These are phyloP conservation scores for Camelina neglecta DNA, from an alignment of 345 rosid species.

Conservation along the genomic window DNA sequence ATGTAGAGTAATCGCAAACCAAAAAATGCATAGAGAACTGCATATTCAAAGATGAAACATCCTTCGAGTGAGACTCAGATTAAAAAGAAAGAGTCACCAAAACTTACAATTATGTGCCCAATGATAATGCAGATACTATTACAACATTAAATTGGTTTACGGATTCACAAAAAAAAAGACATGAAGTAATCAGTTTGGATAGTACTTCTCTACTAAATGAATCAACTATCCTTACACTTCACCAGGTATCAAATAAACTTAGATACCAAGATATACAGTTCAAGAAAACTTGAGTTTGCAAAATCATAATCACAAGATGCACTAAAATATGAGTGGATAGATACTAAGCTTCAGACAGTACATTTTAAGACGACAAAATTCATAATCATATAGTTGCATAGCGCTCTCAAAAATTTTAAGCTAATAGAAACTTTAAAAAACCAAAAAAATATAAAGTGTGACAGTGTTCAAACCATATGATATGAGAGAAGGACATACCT, in stretches of 20 bases:
- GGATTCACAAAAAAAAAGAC: background rate
- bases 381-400: conserved; percentile 6
- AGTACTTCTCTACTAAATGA: background rate
- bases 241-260: background rate
- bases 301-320: background rate
- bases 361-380: background rate
- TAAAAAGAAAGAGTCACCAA: background rate
- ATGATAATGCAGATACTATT: background rate
- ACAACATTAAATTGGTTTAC: background rate
- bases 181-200: background rate
- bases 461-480: background rate
- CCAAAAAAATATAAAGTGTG: background rate
- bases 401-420: background rate
- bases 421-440: background rate
- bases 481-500: conserved; percentile 48
- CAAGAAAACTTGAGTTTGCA: background rate
- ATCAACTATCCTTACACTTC: background rate
- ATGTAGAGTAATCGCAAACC: conserved; percentile 95
- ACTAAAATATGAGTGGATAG: conserved; percentile 4
- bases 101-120: conserved; percentile 10
- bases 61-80: conserved; percentile 19
- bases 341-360: background rate
- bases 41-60: conserved; percentile 29
- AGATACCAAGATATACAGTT: conserved; percentile 6
- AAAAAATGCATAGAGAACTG: conserved; percentile 92